These are phyloP conservation scores for Penicillium bovifimosum DNA, from an alignment of 495 filamentous ascomycete species.

Conservation along the genomic window DNA sequence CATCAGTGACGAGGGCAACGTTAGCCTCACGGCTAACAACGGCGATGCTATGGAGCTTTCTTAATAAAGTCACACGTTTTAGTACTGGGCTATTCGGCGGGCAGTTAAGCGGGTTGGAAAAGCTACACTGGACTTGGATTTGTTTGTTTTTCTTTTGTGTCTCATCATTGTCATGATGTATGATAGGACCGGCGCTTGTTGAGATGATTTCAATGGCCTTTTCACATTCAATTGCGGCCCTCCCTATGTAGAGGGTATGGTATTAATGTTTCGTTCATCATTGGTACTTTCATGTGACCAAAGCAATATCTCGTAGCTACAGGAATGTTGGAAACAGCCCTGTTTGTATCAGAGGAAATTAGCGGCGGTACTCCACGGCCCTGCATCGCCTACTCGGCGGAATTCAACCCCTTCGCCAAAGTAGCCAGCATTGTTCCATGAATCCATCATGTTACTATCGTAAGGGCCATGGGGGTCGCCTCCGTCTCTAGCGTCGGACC, in stretches of 20 bases:
- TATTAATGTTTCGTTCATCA: constrained; percentile 7
- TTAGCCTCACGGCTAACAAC: constrained; percentile 62
- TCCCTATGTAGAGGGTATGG: constrained; percentile 2
- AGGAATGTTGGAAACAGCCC: not conserved
- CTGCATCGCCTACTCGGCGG: constrained; percentile 51
- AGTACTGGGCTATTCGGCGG: constrained; percentile 15
- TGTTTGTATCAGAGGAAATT: constrained; percentile 53
- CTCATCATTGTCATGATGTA: constrained; percentile 36
- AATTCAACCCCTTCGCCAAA: constrained; percentile 95
- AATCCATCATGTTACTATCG: constrained; percentile 73
- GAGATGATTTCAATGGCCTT: constrained; percentile 22
- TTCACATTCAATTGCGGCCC: constrained; percentile 21
- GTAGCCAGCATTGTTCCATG: constrained; percentile 86
- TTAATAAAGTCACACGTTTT: constrained; percentile 28
- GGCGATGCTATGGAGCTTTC: constrained; percentile 84
- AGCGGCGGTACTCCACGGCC: constrained; percentile 55
- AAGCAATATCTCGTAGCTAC: not conserved
- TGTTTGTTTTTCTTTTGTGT: constrained; percentile 25
- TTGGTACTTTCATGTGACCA: not conserved
- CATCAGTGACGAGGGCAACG: constrained; percentile 78
- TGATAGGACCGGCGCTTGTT: constrained; percentile 44
- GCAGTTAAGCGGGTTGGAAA: constrained; percentile 15
- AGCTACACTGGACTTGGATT: constrained; percentile 18
- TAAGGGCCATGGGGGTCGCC: constrained; percentile 80
- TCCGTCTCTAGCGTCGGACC: constrained; percentile 83